Evolutionary conservation across 345 rosid genomes (phyloP).

Genomic region (Salix caprea): DNA sequence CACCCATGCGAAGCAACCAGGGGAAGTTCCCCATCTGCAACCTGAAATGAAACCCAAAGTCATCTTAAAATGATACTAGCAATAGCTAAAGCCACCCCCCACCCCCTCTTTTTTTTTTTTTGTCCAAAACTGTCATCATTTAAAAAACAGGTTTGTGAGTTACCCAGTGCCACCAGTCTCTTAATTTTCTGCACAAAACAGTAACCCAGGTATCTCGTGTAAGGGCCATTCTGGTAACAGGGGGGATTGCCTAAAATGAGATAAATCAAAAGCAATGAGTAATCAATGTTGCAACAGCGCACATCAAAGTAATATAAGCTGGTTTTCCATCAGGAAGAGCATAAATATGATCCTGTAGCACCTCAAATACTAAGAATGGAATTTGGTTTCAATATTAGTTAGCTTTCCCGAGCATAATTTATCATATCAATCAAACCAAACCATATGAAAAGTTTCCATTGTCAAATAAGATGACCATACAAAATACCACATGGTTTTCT

Average conservation of each 20-base stretch:
- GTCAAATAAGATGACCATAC: not conserved
- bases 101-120: not conserved
- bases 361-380: not conserved
- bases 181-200: conserved; percentile 88
- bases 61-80: conserved; percentile 20
- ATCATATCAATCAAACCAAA: not conserved
- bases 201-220: conserved; percentile 99
- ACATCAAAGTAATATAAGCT: not conserved
- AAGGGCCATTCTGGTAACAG: conserved; percentile 88
- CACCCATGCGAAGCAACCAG: conserved; percentile 96
- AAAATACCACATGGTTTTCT: not conserved
- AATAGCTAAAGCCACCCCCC: not conserved
- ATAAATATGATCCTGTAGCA: not conserved
- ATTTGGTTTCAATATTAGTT: not conserved
- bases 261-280: conserved; percentile 2
- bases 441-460: not conserved
- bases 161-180: conserved; percentile 99
- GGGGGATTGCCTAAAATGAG: conserved; percentile 73
- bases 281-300: not conserved
- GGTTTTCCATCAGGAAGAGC: not conserved
- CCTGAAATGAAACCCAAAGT: conserved; percentile 45
- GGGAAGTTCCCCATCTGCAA: conserved; percentile 97
- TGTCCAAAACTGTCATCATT: conserved; percentile 8
- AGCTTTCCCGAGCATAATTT: not conserved
- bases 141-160: conserved; percentile 23